A percentile compares a stretch with the other conserved stretches of the same genome.
Conservation (phyloP, 2,329 filamentous ascomycete genomes). For the Diaporthe citrichinensis region DNA sequence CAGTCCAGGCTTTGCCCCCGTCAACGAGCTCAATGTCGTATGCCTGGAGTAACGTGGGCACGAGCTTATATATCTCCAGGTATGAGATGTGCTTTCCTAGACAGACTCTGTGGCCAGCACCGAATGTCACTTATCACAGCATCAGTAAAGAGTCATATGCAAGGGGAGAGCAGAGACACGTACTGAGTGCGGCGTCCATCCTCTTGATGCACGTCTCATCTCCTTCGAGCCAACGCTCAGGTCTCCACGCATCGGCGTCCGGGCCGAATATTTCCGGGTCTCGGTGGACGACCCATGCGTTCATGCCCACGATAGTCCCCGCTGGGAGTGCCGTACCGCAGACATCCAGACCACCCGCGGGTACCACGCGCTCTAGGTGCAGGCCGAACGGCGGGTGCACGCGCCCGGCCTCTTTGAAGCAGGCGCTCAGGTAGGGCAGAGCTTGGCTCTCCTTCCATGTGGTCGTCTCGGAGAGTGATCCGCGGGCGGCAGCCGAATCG, state of each 20-base stretch:
- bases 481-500: neutral
- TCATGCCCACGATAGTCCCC: conserved; percentile 58
- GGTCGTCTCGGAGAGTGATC: neutral
- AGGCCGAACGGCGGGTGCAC: conserved; percentile 45
- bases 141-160: neutral
- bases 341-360: conserved; percentile 44
- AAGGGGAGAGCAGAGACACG: neutral
- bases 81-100: conserved; percentile 13
- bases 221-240: conserved; percentile 66
- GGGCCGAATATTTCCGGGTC: conserved; percentile 68
- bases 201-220: conserved; percentile 50
- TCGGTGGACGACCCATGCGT: conserved; percentile 73
- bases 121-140: neutral
- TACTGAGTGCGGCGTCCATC: conserved; percentile 3
- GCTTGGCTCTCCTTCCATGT: conserved; percentile 63
- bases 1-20: neutral
- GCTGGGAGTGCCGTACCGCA: conserved; percentile 70
- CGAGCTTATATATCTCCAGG: conserved; percentile 3
- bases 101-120: conserved; percentile 4
- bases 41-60: neutral
- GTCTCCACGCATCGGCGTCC: conserved; percentile 68
- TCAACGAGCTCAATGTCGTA: conserved; percentile 9
- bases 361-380: conserved; percentile 46
- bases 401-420: conserved; percentile 15
- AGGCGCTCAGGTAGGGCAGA: conserved; percentile 69